Evolutionary conservation across 768 basidiomycete species (phyloP), one percentile per base, ranked within the genome.

Genomic region (Paxillus ammoniavirescens): DNA sequence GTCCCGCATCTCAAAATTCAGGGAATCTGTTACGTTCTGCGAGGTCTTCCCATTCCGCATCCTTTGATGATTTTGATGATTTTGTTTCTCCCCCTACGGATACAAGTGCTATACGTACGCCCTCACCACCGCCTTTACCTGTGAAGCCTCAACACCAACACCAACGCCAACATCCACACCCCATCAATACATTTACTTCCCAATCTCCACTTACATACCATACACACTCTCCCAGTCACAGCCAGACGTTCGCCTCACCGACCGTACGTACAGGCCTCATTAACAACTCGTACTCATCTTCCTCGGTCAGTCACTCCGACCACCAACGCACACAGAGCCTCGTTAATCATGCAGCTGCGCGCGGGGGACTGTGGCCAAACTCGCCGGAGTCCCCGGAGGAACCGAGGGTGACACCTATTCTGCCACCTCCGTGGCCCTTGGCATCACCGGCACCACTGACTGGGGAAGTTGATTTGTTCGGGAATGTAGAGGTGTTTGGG

Each of bases 241-340:
- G 49, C 38, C 63, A 58, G 41, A 55, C 57, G 5, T 51, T 50
- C 13, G 23, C 54, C 30, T 54, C 53, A 21, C 59, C 58, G 43
- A 53, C 54, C 12, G 52, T 52, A 43, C 44, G 51, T 45, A 58
- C 56, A 40, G 42, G 53, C 30, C 60, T 66, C 31, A 50, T 65
- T 44, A 28, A 49, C 13, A 40, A 42, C 23, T 38, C 59, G 21
- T 56, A 52, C 9, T 35, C 58, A 33, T 9, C 18, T 40, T 50
- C 49, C 48, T 65, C 51, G 26, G 52, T 77, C 12, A 73, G 73
- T 43, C 65, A 73, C 33, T 73, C 75, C 12, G 77, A 79, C 51
- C 84, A 84, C 57, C 73, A 77, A 52, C 80, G 85, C 37, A 83
- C 85, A 2, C 66, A 79, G 55, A 82, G 75, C 55, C 72, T 89